phyloP scores from a whole-genome alignment of 768 basidiomycete species.

The Erythrobasidium yunnanense region DNA sequence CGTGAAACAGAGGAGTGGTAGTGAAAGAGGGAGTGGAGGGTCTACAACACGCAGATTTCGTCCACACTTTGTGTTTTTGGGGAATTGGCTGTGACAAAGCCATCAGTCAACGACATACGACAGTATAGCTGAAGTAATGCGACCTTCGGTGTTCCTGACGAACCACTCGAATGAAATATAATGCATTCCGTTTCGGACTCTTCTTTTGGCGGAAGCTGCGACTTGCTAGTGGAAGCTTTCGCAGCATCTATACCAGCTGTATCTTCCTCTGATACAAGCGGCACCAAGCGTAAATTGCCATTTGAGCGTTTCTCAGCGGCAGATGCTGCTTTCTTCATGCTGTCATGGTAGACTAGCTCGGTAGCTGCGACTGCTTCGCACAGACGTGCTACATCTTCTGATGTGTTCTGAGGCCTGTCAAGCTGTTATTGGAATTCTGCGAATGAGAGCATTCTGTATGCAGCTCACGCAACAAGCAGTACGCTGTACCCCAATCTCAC shows the following conservation, averaged over 20 bases:
- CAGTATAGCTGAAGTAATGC: not conserved
- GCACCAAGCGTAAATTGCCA: not conserved
- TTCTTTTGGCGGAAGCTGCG: slow-evolving; percentile 39
- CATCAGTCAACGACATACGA: not conserved
- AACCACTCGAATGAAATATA: slow-evolving; percentile 47
- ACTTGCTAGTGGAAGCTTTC: not conserved
- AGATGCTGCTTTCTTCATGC: not conserved
- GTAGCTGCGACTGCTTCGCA: slow-evolving; percentile 43
- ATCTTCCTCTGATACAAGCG: not conserved
- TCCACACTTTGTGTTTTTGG: slow-evolving; percentile 42
- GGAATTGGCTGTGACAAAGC: slow-evolving; percentile 41
- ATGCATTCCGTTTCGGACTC: slow-evolving; percentile 41
- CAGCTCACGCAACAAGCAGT: slow-evolving; percentile 26
- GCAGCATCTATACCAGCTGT: too few relatives aligned
- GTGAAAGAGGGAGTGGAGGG: slow-evolving; percentile 44
- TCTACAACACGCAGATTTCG: slow-evolving; percentile 42
- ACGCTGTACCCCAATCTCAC: slow-evolving; percentile 25
- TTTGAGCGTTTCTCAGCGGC: not conserved
- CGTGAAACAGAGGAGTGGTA: slow-evolving; percentile 48
- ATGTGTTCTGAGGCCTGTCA: slow-evolving; percentile 44
- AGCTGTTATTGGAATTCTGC: not conserved
- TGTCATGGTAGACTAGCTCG: slow-evolving; percentile 44
- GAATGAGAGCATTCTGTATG: not conserved
- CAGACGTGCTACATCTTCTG: slow-evolving; percentile 47
- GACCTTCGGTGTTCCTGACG: slow-evolving; percentile 49